Evolutionary conservation across 2,329 filamentous ascomycete genomes (phyloP).

Genomic region (Fusarium irregulare): DNA sequence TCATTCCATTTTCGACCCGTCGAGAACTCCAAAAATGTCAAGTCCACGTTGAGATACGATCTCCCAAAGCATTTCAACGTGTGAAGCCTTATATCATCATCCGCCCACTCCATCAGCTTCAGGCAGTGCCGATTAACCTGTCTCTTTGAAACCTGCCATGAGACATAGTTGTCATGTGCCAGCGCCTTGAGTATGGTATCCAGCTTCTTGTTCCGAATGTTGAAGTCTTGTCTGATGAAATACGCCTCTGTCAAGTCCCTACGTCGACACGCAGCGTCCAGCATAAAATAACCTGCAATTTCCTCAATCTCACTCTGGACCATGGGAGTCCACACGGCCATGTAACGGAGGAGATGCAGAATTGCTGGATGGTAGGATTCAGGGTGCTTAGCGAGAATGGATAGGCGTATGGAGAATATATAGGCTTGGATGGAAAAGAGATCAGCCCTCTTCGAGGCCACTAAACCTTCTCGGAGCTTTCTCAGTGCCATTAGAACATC

Average conservation of each 20-base stretch:
- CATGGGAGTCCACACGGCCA: conserved; percentile 77
- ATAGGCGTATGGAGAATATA: conserved; percentile 88
- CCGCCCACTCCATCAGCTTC: conserved; percentile 83
- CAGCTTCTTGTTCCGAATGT: conserved; percentile 74
- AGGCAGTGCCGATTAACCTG: conserved; percentile 84
- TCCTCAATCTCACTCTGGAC: conserved; percentile 80
- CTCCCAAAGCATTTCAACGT: conserved; percentile 88
- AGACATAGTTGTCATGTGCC: conserved; percentile 83
- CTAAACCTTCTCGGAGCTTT: conserved; percentile 90
- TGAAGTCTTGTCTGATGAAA: conserved; percentile 69
- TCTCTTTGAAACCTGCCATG: conserved; percentile 77
- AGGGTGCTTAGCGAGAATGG: conserved; percentile 82
- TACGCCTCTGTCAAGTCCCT: conserved; percentile 80
- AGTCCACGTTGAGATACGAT: conserved; percentile 80
- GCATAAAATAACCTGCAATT: conserved; percentile 81
- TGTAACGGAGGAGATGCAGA: conserved; percentile 76
- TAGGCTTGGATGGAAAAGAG: conserved; percentile 89
- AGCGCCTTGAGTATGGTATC: conserved; percentile 76
- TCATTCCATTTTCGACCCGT: conserved; percentile 78
- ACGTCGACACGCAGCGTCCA: conserved; percentile 90
- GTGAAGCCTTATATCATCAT: conserved; percentile 77
- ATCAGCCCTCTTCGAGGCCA: conserved; percentile 80
- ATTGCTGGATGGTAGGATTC: conserved; percentile 93
- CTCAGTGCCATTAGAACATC: conserved; percentile 85
- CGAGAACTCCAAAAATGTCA: conserved; percentile 74